Evolutionary conservation across 768 basidiomycete species (phyloP).

Genomic region (Rhodotorula sphaerocarpa): DNA sequence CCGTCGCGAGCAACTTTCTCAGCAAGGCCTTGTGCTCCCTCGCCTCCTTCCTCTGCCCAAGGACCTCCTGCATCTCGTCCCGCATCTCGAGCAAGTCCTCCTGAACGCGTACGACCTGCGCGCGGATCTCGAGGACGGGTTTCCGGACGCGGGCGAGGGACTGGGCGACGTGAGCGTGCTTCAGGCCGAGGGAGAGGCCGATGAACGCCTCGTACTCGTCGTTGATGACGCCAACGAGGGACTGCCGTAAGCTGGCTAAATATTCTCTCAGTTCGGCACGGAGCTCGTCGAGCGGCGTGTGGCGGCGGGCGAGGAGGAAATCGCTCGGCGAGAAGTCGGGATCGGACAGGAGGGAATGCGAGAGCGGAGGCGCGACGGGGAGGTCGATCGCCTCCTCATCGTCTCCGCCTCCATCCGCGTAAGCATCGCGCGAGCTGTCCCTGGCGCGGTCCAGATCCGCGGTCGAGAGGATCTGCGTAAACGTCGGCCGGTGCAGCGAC

Average conservation of each 20-base stretch:
- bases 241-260: slow-evolving; percentile 72
- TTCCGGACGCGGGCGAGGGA: slow-evolving; percentile 48
- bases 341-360: slow-evolving; percentile 9
- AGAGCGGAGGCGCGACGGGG: slow-evolving; percentile 19
- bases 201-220: slow-evolving; percentile 98
- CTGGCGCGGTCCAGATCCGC: slow-evolving; percentile 14
- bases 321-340: slow-evolving; percentile 64
- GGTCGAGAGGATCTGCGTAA: slow-evolving; percentile 16
- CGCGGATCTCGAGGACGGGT: slow-evolving; percentile 59
- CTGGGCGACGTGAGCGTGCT: slow-evolving; percentile 60
- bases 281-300: slow-evolving; percentile 77
- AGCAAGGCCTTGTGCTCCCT: slow-evolving; percentile 83
- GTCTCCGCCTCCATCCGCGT: too few relatives aligned
- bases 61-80: slow-evolving; percentile 65
- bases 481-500: slow-evolving; percentile 2
- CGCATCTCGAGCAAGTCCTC: slow-evolving; percentile 57
- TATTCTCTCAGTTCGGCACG: slow-evolving; percentile 72
- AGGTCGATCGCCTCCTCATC: slow-evolving; percentile 13
- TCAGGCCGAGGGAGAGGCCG: slow-evolving; percentile 82
- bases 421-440: background rate
- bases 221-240: slow-evolving; percentile 90
- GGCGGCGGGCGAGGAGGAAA: slow-evolving; percentile 71
- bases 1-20: slow-evolving; percentile 79
- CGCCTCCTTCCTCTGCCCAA: slow-evolving; percentile 63
- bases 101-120: slow-evolving; percentile 56